Evolutionary conservation across 2,329 filamentous ascomycete species (phyloP).

Genomic region (Microdochium bolleyi): DNA sequence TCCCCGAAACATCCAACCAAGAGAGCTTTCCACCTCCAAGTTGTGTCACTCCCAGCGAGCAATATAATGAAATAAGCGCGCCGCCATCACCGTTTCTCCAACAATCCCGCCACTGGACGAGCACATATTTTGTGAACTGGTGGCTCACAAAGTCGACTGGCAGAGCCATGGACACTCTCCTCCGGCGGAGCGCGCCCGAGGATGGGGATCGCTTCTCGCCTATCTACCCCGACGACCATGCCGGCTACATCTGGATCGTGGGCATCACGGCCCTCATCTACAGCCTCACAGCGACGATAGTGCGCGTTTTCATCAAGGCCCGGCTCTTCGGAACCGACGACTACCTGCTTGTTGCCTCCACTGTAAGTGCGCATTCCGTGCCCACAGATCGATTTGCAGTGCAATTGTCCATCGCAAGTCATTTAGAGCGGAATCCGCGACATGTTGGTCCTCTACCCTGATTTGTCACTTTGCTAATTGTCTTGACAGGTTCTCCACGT

Average conservation of each 20-base stretch:
- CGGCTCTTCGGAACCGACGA: slow-evolving; percentile 9
- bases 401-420: background rate
- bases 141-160: too few species aligned
- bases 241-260: slow-evolving; percentile 10
- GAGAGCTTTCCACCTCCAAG: too few species aligned
- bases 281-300: slow-evolving; percentile 1
- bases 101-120: too few species aligned
- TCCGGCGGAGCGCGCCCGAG: background rate
- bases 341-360: slow-evolving; percentile 3
- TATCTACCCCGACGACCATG: slow-evolving; percentile 6
- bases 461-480: too few species aligned
- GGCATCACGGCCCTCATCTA: slow-evolving; percentile 8
- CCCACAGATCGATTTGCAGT: background rate
- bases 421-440: too few species aligned
- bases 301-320: slow-evolving; percentile 8
- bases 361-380: background rate
- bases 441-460: too few species aligned
- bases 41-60: too few species aligned
- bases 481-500: slow-evolving; percentile 4
- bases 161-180: background rate
- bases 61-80: too few species aligned
- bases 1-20: too few species aligned
- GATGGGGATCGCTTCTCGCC: slow-evolving; percentile 7
- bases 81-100: too few species aligned
- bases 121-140: too few species aligned